A percentile compares a stretch with the other conserved stretches of the same genome.
Evolutionary conservation across 345 rosid species (phyloP).

Genomic region (Eucalyptus guilfoylei): DNA sequence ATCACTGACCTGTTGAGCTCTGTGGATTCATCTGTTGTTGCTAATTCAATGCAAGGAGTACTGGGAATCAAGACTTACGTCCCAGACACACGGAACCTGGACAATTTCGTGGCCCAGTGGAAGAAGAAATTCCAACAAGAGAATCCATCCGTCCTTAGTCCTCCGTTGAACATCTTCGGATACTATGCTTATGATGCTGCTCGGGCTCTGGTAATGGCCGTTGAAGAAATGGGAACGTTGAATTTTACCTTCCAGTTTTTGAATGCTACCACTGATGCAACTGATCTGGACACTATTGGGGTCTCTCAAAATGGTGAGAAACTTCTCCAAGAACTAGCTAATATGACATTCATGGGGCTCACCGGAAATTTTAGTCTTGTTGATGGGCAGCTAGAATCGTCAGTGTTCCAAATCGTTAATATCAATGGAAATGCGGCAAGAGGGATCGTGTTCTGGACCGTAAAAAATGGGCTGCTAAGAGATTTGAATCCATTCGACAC

Average conservation of each 20-base stretch:
- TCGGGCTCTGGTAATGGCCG: neutral
- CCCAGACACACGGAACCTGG: neutral
- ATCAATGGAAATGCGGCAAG: neutral
- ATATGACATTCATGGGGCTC: neutral
- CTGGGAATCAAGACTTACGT: neutral
- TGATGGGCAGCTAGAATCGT: neutral
- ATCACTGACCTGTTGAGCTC: neutral
- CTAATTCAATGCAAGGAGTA: neutral
- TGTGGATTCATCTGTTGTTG: neutral
- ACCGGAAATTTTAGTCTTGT: neutral
- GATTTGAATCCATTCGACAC: neutral
- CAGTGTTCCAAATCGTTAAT: neutral
- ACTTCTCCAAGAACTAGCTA: neutral
- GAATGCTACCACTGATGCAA: neutral
- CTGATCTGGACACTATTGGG: neutral
- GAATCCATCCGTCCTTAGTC: neutral
- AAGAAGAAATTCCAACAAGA: neutral
- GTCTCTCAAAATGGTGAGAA: neutral
- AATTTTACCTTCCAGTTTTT: neutral
- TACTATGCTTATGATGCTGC: neutral
- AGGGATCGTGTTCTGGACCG: neutral
- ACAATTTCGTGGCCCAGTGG: neutral
- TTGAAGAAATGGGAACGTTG: neutral
- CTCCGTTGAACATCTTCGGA: neutral
- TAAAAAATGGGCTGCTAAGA: neutral